Base-by-base conservation (phyloP, 2,329 filamentous ascomycete species). In the Calonectria fujianensis region DNA sequence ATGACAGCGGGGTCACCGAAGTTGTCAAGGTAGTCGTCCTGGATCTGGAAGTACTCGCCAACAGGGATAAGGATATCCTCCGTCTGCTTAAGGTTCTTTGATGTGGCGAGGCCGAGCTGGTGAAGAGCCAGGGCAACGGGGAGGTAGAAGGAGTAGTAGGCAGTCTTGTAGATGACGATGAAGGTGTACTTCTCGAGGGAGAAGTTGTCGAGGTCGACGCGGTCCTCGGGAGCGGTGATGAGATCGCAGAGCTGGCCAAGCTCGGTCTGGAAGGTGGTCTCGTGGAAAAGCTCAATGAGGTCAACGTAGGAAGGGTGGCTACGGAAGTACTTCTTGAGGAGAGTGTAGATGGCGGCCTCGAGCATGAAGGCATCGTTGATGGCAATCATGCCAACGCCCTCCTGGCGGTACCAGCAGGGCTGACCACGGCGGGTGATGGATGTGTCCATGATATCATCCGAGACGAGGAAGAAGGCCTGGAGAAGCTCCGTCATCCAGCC, bases 141-240 rank as follows among this genome's bases (percentile, higher is more conserved):
- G 18, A 99, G 94, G 89, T 98, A 98, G 91, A 99, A 99, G 83
- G 94, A 97, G 90, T 99, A 99, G 90, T 97, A 99, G 67, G 97
- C 96, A 31, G 97, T 99, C 93, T 99, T 99, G 93, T 98, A 98
- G 87, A 98, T 95, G 88, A 99, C 97, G 83, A 99, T 99, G 90
- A 98, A 99, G 82, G 90, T 93, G 90, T 98, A 98, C 90, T 98
- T 99, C 76, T 96, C 91, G 86, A 98, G 90, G 85, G 93, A 96
- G 90, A 99, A 99, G 89, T 98, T 98, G 90, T 95, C 90, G 77
- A 99, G 93, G 87, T 98, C 93, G 83, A 98, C 94, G 76, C 93
- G 90, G 85, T 98, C 96, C 88, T 99, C 97, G 52, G 97, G 97
- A 48, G 97, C 97, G 61, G 97, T 99, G 84, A 98, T 92, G 78